Evolutionary conservation across 805 yeast species (phyloP).

Genomic region (Ogataea wickerhamii): DNA sequence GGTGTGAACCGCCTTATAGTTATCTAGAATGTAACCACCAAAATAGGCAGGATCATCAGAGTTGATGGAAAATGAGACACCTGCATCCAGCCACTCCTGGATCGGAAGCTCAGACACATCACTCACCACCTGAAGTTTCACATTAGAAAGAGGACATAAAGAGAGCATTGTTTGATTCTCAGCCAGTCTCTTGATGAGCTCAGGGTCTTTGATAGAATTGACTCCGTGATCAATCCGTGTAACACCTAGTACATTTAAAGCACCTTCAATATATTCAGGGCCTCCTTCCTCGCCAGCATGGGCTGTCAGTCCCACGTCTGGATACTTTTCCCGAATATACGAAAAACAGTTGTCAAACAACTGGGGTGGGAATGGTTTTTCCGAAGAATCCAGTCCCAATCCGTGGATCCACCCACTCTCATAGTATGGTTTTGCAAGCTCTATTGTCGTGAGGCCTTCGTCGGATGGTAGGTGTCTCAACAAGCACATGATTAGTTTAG

Average conservation of each 20-base stretch:
- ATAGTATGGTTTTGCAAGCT: slow-evolving; percentile 48
- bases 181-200: slow-evolving; percentile 55
- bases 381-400: slow-evolving; percentile 79
- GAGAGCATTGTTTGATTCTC: slow-evolving; percentile 55
- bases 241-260: slow-evolving; percentile 58
- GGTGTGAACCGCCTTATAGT: slow-evolving; percentile 62
- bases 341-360: slow-evolving; percentile 62
- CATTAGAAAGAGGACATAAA: slow-evolving; percentile 75
- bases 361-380: slow-evolving; percentile 73
- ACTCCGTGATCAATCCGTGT: slow-evolving; percentile 82
- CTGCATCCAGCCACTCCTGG: slow-evolving; percentile 51
- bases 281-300: slow-evolving; percentile 92
- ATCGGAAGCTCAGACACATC: slow-evolving; percentile 68
- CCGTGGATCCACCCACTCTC: slow-evolving; percentile 64
- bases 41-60: slow-evolving; percentile 82
- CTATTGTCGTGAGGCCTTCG: slow-evolving; percentile 55
- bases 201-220: slow-evolving; percentile 53
- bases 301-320: slow-evolving; percentile 65
- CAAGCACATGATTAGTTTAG: slow-evolving; percentile 77
- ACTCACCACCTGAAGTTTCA: slow-evolving; percentile 68
- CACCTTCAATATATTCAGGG: slow-evolving; percentile 55
- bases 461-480: slow-evolving; percentile 69
- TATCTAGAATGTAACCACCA: slow-evolving; percentile 80
- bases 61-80: slow-evolving; percentile 71
- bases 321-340: slow-evolving; percentile 43